These are phyloP conservation scores for Linum usitatissimum DNA, from an alignment of 345 rosid species.

Conservation along the genomic window DNA sequence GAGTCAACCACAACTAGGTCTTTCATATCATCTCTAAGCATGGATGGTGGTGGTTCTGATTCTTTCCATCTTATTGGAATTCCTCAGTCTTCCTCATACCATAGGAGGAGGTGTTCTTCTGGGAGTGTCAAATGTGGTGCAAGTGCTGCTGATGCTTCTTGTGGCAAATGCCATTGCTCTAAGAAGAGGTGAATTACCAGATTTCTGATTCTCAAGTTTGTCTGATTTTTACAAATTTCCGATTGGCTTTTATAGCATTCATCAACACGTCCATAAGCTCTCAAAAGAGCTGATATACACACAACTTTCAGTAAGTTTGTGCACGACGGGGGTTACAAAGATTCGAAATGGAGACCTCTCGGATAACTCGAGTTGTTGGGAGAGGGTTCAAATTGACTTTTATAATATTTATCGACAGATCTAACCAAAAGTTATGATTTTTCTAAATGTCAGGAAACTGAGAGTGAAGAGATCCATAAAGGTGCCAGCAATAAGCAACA, in stretches of 20 bases:
- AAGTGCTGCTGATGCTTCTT: background rate
- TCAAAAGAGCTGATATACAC: too few species aligned
- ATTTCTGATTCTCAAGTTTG: background rate
- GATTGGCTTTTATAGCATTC: too few species aligned
- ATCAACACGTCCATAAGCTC: too few species aligned
- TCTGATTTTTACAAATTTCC: too few species aligned
- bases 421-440: too few species aligned
- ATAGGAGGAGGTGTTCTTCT: conserved; percentile 49
- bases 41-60: conserved; percentile 44
- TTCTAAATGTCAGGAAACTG: conserved; percentile 39
- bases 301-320: too few species aligned
- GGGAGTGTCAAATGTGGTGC: conserved; percentile 50
- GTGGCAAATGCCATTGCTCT: conserved; percentile 66
- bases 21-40: conserved; percentile 51
- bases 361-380: too few species aligned
- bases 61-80: conserved; percentile 50
- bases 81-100: conserved; percentile 38
- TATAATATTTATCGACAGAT: too few species aligned
- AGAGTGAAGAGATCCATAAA: conserved; percentile 61
- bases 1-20: conserved; percentile 49
- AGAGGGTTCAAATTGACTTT: too few species aligned
- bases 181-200: conserved; percentile 44
- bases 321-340: too few species aligned
- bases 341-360: too few species aligned
- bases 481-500: conserved; percentile 81